Base-by-base conservation (phyloP, 2,329 filamentous ascomycete genomes). In the Cercospora canescens region DNA sequence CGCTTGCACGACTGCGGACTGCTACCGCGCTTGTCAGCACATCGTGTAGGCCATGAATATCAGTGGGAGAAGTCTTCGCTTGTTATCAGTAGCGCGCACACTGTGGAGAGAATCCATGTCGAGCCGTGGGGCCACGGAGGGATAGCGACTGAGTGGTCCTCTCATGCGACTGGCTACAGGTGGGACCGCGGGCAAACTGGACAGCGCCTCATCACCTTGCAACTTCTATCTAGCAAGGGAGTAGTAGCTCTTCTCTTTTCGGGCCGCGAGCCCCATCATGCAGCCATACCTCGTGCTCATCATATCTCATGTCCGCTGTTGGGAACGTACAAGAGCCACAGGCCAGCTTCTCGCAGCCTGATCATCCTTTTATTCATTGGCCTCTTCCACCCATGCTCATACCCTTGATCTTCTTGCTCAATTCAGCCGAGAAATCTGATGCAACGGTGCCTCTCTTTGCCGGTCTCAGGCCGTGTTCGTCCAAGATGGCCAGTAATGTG, bases 381-480 rank as follows among this genome's bases (percentile, higher is more conserved):
- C 52, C 11, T 56, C 28, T 56, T 16, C 59, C 60, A 57, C 55
- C 21, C 64, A 67, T 64, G 24, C 56, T 63, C 57, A 70, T 63
- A n/a, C 69, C 63, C 65, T 63, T 67, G 30, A 78, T 72, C 58
- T 72, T 70, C 69, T 78, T 78, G 16, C 70, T 67, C 67, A 78
- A 63, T 14, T 65, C 65, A 9, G 45, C 26, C 28, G 45, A 52
- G 24, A 30, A 52, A 62, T 61, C 21, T 68, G 68, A 35, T 11
- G 59, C 69, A 26, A 70, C 69, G 24, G 68, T 70, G n/a, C 73
- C 70, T 30, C 77, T 70, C 71, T 79, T 79, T 81, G 89, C 89
- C 87, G 90, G 88, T 88, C 90, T 90, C 91, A 94, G 93, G 87
- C 92, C 93, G 88, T 93, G 91, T 89, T 57, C 54, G 50, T 95